These are phyloP conservation scores for Strobilomyces confusus DNA, from an alignment of 768 basidiomycete species.

Conservation along the genomic window DNA sequence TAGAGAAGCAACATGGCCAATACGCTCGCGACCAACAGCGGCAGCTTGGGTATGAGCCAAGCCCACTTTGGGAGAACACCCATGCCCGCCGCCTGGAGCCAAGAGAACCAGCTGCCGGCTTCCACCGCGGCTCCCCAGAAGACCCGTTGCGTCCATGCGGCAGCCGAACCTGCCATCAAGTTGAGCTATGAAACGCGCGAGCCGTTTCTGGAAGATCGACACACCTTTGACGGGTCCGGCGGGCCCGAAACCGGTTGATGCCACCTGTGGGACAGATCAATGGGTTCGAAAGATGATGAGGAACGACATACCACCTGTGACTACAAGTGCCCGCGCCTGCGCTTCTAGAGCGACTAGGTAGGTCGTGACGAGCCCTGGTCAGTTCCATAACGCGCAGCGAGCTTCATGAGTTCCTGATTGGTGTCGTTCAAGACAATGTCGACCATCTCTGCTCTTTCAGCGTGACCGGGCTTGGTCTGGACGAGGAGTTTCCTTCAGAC, in stretches of 20 bases:
- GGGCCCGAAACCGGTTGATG: constrained; percentile 14
- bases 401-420: not conserved
- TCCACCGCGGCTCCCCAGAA: not conserved
- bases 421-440: not conserved
- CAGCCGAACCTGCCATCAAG: constrained; percentile 7
- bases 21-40: not conserved
- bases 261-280: not conserved
- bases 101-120: not conserved
- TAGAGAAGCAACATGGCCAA: not conserved
- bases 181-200: not conserved
- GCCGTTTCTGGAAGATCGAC: not conserved
- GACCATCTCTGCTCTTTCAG: not conserved
- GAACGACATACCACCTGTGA: not conserved
- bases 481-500: not conserved
- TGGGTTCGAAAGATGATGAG: not conserved
- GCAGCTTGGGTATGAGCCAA: not conserved
- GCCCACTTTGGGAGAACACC: constrained; percentile 8
- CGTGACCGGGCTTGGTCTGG: not conserved
- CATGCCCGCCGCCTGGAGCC: constrained; percentile 14
- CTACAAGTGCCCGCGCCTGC: not conserved
- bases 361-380: not conserved
- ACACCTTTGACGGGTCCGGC: constrained; percentile 1
- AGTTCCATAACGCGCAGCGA: not conserved
- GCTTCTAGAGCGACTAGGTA: not conserved
- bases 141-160: constrained; percentile 2